These are phyloP conservation scores for Rehmannia glutinosa DNA, from an alignment of 257 asterid genomes.

Conservation along the genomic window DNA sequence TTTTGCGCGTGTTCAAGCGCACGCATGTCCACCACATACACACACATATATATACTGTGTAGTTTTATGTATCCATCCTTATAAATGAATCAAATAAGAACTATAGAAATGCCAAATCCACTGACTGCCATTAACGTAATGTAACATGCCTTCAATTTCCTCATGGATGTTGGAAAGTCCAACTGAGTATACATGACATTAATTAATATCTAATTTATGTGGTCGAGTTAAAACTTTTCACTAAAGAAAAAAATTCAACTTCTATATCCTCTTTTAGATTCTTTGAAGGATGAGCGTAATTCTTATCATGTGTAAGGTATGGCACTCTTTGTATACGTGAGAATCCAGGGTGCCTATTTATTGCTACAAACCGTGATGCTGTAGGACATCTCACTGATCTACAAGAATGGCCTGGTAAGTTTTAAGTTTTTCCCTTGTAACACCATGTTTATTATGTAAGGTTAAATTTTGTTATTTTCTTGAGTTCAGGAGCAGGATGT, in stretches of 20 bases:
- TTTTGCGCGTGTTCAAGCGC: no score
- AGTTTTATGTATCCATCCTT: background rate
- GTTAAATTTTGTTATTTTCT: background rate
- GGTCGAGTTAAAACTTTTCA: background rate
- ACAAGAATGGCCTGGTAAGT: conserved; percentile 91
- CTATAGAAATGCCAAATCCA: background rate
- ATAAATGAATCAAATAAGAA: background rate
- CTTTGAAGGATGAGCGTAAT: background rate
- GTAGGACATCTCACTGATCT: conserved; percentile 79
- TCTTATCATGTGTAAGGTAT: conserved; percentile 45
- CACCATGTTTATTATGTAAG: background rate
- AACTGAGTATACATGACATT: background rate
- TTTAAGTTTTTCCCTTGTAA: background rate
- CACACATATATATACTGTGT: no score
- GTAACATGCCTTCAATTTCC: background rate
- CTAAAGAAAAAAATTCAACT: background rate
- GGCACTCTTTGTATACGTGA: conserved; percentile 93
- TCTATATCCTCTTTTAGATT: background rate
- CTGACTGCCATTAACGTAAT: background rate
- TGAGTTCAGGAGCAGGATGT: conserved; percentile 85
- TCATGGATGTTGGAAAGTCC: background rate
- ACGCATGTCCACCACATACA: no score
- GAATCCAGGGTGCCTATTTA: conserved; percentile 93
- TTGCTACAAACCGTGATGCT: conserved; percentile 87
- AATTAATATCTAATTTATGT: background rate